Conservation (phyloP, 805 yeast genomes). For the Candida coleopterorum region DNA sequence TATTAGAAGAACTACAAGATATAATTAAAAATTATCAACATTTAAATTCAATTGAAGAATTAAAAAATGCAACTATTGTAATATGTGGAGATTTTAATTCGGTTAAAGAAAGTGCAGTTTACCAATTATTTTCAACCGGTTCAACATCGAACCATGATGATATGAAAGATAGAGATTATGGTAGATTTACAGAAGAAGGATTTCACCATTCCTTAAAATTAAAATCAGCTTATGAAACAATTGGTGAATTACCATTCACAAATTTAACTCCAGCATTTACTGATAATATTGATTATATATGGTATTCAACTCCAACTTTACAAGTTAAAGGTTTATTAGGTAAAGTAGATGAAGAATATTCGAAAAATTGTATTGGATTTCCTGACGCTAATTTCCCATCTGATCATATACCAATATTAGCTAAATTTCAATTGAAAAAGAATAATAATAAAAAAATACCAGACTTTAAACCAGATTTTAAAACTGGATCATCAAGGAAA, state of each 20-base stretch:
- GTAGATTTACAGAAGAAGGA: conserved; percentile 85
- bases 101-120: conserved; percentile 81
- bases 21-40: conserved; percentile 49
- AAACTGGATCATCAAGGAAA: conserved; percentile 37
- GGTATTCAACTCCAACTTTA: conserved; percentile 83
- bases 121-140: conserved; percentile 82
- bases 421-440: conserved; percentile 70
- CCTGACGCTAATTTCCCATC: conserved; percentile 94
- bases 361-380: conserved; percentile 76
- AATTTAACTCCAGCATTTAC: conserved; percentile 92
- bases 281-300: conserved; percentile 89
- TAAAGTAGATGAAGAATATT: conserved; percentile 73
- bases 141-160: conserved; percentile 74
- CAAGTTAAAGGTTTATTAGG: conserved; percentile 85
- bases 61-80: conserved; percentile 65
- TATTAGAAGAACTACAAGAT: conserved; percentile 79
- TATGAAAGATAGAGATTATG: conserved; percentile 83
- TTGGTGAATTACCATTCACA: conserved; percentile 91
- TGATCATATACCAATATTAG: conserved; percentile 86
- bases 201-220: conserved; percentile 76
- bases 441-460: conserved; percentile 25
- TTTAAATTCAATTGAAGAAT: conserved; percentile 43
- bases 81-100: conserved; percentile 97
- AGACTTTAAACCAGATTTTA: conserved; percentile 43
- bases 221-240: conserved; percentile 76